Conservation (phyloP, 2,329 filamentous ascomycete species). For the Alternaria alternata region DNA sequence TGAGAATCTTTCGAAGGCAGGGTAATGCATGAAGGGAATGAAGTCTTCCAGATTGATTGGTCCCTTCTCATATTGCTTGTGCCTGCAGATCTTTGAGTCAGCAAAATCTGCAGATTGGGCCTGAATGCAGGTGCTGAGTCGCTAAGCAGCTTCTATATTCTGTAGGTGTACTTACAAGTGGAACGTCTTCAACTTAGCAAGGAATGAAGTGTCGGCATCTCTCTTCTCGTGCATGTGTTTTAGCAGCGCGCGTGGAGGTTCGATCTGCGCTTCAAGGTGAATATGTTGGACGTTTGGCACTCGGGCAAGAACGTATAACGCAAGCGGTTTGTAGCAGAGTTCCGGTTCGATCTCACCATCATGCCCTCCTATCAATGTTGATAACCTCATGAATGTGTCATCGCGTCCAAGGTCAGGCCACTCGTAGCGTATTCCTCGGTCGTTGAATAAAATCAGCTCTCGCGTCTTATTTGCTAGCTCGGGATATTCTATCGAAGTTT, state of each 20-base stretch:
- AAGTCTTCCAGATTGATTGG: constrained; percentile 6
- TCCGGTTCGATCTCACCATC: constrained; percentile 6
- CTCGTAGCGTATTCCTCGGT: not conserved
- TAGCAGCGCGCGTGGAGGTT: constrained; percentile 12
- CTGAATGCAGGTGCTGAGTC: not conserved
- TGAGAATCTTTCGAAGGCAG: constrained; percentile 7
- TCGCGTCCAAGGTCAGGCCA: constrained; percentile 7
- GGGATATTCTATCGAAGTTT: constrained; percentile 9
- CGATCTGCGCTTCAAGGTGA: constrained; percentile 4
- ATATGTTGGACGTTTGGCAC: constrained; percentile 13
- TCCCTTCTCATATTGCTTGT: constrained; percentile 10
- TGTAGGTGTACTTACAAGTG: constrained; percentile 2
- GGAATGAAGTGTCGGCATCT: constrained; percentile 1
- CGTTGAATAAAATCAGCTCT: constrained; percentile 6
- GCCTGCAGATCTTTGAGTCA: not conserved
- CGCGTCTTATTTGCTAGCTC: constrained; percentile 5
- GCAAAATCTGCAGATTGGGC: not conserved
- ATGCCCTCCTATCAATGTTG: not conserved
- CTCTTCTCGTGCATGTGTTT: constrained; percentile 8
- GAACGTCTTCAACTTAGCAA: constrained; percentile 14
- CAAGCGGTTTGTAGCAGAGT: constrained; percentile 11
- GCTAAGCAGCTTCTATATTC: not conserved
- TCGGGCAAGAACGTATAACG: constrained; percentile 2
- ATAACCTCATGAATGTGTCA: constrained; percentile 1
- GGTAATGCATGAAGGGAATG: constrained; percentile 9